Conservation (phyloP, 2,329 filamentous ascomycete species). For the Xylariaceae sp. region DNA sequence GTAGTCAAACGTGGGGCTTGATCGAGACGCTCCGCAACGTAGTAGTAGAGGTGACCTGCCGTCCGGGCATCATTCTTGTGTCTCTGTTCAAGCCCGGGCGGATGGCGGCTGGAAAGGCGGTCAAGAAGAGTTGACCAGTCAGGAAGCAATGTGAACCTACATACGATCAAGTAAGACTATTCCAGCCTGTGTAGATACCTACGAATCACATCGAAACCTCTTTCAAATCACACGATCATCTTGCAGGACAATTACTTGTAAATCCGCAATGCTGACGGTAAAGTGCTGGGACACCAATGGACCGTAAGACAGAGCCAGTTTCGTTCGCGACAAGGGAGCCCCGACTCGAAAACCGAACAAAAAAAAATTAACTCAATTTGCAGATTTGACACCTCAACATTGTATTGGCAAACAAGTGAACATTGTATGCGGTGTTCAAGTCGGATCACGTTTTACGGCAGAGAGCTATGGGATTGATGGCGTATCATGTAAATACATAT, state of each 20-base stretch:
- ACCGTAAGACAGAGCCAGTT: not conserved
- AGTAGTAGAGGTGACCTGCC: not conserved
- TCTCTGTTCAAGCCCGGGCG: not conserved
- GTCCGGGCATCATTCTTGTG: not conserved
- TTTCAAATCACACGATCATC: conserved; percentile 27
- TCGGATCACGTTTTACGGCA: not conserved
- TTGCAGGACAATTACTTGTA: conserved; percentile 25
- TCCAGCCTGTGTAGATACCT: conserved; percentile 1
- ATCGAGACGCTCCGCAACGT: conserved; percentile 11
- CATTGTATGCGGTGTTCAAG: not conserved
- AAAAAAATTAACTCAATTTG: not conserved
- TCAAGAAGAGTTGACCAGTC: conserved; percentile 10
- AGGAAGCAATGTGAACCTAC: conserved; percentile 9
- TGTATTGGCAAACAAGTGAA: too few species aligned
- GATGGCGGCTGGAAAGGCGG: conserved; percentile 19
- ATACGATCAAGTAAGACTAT: conserved; percentile 20
- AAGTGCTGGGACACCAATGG: not conserved
- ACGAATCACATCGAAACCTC: conserved; percentile 19
- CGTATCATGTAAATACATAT: not conserved
- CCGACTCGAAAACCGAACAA: not conserved
- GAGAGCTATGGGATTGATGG: not conserved
- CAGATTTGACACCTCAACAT: too few species aligned
- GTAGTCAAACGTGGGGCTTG: conserved; percentile 23
- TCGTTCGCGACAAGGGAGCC: not conserved
- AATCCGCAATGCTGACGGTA: conserved; percentile 14